Percentiles rank a stretch among this genome's conserved stretches.
These are phyloP conservation scores for Huntiella savannae DNA, from an alignment of 2,329 filamentous ascomycete genomes.

Conservation along the genomic window DNA sequence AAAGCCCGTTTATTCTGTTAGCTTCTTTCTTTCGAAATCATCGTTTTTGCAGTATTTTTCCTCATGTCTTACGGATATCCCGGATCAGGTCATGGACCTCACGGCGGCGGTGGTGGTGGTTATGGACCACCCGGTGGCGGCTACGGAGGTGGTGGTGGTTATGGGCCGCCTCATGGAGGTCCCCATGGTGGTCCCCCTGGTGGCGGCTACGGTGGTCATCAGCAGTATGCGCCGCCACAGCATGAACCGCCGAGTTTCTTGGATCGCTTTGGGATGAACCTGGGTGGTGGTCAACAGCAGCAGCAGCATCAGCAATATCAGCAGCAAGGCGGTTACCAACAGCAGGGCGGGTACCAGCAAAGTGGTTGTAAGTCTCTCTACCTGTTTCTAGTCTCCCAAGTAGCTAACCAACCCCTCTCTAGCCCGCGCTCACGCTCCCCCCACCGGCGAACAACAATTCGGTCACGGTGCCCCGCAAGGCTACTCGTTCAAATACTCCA, in stretches of 20 bases:
- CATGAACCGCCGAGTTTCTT: conserved; percentile 12
- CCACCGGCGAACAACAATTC: conserved; percentile 34
- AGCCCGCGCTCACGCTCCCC: conserved; percentile 20
- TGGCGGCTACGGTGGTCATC: conserved; percentile 16
- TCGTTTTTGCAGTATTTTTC: too few relatives aligned
- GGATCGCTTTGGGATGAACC: conserved; percentile 13
- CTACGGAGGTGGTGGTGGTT: conserved; percentile 14
- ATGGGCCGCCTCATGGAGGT: conserved; percentile 10
- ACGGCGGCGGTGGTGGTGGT: conserved; percentile 11
- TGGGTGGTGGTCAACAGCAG: conserved; percentile 1
- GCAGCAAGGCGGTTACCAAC: background rate
- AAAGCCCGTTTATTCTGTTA: too few relatives aligned
- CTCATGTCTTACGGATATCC: conserved; percentile 11
- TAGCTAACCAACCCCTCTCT: background rate
- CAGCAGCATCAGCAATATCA: conserved; percentile 1
- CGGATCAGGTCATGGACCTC: conserved; percentile 11
- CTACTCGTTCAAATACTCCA: conserved; percentile 59
- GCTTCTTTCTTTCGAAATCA: too few relatives aligned
- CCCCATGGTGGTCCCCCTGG: conserved; percentile 14
- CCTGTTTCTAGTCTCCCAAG: background rate
- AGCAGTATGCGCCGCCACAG: conserved; percentile 14
- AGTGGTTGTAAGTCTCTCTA: background rate
- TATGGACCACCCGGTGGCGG: conserved; percentile 15
- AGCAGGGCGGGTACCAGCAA: background rate
- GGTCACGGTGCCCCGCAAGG: conserved; percentile 47